Conservation (phyloP, 192 early-diverging fungal species). For the Spizellomyces punctatus region DNA sequence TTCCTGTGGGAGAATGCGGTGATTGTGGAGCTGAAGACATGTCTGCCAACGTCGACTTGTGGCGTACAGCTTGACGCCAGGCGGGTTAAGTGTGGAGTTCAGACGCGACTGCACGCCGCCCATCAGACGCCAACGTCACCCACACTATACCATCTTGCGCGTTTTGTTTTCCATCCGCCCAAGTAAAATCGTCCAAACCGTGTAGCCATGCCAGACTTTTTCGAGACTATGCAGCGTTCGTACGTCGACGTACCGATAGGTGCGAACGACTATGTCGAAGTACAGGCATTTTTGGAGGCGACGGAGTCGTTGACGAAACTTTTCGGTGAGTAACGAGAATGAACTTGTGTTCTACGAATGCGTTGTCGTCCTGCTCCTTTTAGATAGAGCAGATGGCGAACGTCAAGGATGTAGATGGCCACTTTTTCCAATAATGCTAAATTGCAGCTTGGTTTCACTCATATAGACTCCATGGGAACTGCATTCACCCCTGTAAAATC, state of each 20-base stretch:
- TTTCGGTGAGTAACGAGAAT: slow-evolving; percentile 55
- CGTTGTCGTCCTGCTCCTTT: background rate
- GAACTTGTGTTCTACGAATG: background rate
- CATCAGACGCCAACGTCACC: too few species aligned
- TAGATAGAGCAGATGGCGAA: background rate
- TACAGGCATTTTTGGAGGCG: slow-evolving; percentile 76
- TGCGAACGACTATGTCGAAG: slow-evolving; percentile 68
- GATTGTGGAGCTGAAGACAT: too few species aligned
- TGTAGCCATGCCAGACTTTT: slow-evolving; percentile 54
- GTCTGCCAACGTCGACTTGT: background rate
- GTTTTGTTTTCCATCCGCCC: background rate
- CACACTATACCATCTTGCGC: too few species aligned
- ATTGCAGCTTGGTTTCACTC: background rate
- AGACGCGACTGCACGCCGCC: too few species aligned
- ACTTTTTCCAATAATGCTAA: background rate
- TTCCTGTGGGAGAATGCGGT: too few species aligned
- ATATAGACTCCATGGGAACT: slow-evolving; percentile 46
- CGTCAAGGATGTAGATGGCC: too few species aligned
- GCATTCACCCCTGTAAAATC: slow-evolving; percentile 87
- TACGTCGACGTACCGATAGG: slow-evolving; percentile 69
- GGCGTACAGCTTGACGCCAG: background rate
- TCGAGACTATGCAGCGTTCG: slow-evolving; percentile 64
- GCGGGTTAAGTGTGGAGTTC: background rate
- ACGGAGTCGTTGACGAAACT: slow-evolving; percentile 75
- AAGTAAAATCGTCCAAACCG: background rate